Evolutionary conservation across 805 yeast species (phyloP), one percentile per base, ranked within the genome.

Genomic region (Yarrowia sp.): DNA sequence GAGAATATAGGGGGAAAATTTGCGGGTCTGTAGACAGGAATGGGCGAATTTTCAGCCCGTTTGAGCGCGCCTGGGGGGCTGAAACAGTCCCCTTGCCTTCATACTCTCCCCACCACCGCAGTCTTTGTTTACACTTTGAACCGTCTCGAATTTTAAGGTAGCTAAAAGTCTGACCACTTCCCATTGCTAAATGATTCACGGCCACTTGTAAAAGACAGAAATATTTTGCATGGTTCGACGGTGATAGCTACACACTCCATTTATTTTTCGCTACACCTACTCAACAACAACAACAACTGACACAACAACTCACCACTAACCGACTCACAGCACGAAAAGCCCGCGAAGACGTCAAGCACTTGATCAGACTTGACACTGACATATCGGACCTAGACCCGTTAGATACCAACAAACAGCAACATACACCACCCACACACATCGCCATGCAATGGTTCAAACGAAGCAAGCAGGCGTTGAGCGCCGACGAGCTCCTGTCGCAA

Each of bases 131-230:
- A 56, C 63, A 40, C 63, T 56, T 56, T 22, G 48, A 15, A 11
- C 45, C 46, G 46, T 56, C 48, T 41, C 46, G 48, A 42, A 56
- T 41, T 56, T 56, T 56, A 41, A 56, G 32, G 38, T 41, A 19
- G 40, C 38, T 56, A 41, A 56, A 56, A 56, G 63, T 56, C 63
- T 56, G 63, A 42, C 63, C 63, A 56, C 63, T 56, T 56, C 46
- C 61, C 36, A 36, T 55, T 55, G 61, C 61, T 55, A 8, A 40
- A 22, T 41, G 45, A 40, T 40, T 40, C 46, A 53, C 59, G 32
- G 32, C 61, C 42, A 19, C 32, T 15, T 41, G 32, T 55, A 40
- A 40, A 26, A 26, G 32, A 55, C 46, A 55, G 22, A 40, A 16
- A 55, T 55, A 55, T 55, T n/a, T 53, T 53, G 59, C 59, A 53